phyloP scores from a whole-genome alignment of 1,284 basidiomycete genomes.

The Paramarasmius palmivorus region DNA sequence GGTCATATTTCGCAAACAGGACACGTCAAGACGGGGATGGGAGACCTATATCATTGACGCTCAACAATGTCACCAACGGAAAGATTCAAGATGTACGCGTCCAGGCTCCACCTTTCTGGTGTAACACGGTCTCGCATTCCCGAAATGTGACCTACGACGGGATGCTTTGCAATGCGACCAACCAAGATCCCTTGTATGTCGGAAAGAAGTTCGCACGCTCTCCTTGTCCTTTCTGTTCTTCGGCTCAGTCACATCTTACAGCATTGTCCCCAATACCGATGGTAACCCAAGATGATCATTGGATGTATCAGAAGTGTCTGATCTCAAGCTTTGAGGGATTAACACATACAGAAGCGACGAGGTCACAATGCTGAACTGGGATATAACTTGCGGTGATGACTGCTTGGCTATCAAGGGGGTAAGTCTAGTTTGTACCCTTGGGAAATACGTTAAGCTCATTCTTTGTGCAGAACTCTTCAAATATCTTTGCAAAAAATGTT shows the following conservation, averaged over 20 bases:
- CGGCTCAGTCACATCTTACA: slow-evolving; percentile 21
- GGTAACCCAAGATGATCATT: slow-evolving; percentile 30
- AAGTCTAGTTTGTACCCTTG: slow-evolving; percentile 24
- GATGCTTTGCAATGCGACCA: slow-evolving; percentile 63
- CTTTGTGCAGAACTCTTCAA: slow-evolving; percentile 52
- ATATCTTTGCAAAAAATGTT: slow-evolving; percentile 49
- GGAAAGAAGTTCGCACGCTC: slow-evolving; percentile 55
- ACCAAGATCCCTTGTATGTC: slow-evolving; percentile 48
- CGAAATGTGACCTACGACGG: slow-evolving; percentile 57
- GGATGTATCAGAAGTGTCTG: background rate
- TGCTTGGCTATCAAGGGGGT: slow-evolving; percentile 69
- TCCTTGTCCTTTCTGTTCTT: slow-evolving; percentile 2
- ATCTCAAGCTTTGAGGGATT: slow-evolving; percentile 40
- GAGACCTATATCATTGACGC: slow-evolving; percentile 60
- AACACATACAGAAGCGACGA: slow-evolving; percentile 60
- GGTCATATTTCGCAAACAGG: slow-evolving; percentile 44
- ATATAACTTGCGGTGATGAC: slow-evolving; percentile 65
- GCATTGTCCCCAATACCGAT: slow-evolving; percentile 67
- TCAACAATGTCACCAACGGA: slow-evolving; percentile 50
- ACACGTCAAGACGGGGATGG: slow-evolving; percentile 57
- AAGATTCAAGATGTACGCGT: slow-evolving; percentile 54
- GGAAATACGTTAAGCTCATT: background rate
- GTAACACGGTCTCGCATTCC: slow-evolving; percentile 58
- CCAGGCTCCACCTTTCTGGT: slow-evolving; percentile 66
- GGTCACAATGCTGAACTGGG: slow-evolving; percentile 55